phyloP scores from a whole-genome alignment of 2,329 filamentous ascomycete genomes.

The Fusarium longipes region DNA sequence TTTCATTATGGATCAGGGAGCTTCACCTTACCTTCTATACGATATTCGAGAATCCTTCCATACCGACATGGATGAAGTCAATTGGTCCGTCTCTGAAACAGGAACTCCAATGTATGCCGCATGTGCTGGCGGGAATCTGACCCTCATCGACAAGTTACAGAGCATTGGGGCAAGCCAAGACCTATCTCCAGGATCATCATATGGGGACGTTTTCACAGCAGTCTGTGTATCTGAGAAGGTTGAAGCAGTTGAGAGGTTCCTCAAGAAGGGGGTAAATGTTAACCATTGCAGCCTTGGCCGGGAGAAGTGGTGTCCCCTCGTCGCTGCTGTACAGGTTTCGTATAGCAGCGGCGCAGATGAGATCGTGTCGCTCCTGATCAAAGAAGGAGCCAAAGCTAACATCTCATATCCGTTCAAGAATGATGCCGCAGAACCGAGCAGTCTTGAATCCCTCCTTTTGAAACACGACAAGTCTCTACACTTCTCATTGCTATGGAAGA shows the following conservation, averaged over 20 bases:
- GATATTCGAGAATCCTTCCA: background rate
- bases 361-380: background rate
- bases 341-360: background rate
- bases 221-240: background rate
- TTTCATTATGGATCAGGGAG: background rate
- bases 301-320: background rate
- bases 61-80: background rate
- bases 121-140: background rate
- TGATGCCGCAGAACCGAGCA: background rate
- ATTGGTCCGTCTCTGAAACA: background rate
- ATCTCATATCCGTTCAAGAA: background rate
- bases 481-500: background rate
- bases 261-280: background rate
- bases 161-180: background rate
- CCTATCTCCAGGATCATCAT: background rate
- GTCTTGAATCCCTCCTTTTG: background rate
- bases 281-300: background rate
- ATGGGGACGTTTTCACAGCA: background rate
- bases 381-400: background rate
- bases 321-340: background rate
- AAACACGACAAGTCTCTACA: background rate
- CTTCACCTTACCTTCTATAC: background rate
- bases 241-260: background rate
- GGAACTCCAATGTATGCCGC: background rate
- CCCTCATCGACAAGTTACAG: background rate